Percentiles rank a stretch among this genome's conserved stretches.
Evolutionary conservation across 139 green algal genomes (phyloP).

Genomic region (Tetratostichococcus sp.): DNA sequence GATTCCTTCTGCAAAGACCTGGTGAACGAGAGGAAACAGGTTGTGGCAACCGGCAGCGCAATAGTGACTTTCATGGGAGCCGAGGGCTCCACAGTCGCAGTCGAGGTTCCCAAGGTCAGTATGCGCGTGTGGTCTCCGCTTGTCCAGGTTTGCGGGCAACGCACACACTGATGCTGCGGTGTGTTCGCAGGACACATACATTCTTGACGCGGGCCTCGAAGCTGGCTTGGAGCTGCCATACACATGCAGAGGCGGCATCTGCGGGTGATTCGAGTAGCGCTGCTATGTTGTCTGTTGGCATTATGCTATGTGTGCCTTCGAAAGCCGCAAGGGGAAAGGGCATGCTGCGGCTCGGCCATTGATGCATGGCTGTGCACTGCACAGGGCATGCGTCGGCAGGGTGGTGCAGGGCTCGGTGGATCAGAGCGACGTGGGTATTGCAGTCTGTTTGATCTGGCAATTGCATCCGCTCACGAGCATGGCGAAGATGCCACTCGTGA

Average conservation of each 20-base stretch:
- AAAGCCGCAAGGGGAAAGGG: too few relatives aligned
- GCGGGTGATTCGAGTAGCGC: slow-evolving; percentile 21
- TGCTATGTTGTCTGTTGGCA: too few relatives aligned
- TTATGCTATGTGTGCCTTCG: too few relatives aligned
- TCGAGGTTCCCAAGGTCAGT: slow-evolving; percentile 47
- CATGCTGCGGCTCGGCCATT: too few relatives aligned
- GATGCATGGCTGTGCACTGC: not conserved
- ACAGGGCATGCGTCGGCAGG: slow-evolving; percentile 75
- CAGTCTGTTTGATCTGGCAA: not conserved
- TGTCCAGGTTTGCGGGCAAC: too few relatives aligned
- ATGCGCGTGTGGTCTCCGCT: not conserved
- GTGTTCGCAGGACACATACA: slow-evolving; percentile 73
- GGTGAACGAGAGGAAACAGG: slow-evolving; percentile 36
- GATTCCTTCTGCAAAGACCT: slow-evolving; percentile 66
- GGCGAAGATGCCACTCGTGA: not conserved
- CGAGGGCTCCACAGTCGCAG: slow-evolving; percentile 37
- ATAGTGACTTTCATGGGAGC: slow-evolving; percentile 67
- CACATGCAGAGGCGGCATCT: slow-evolving; percentile 78
- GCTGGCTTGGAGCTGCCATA: slow-evolving; percentile 84
- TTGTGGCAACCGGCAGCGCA: slow-evolving; percentile 39
- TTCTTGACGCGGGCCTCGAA: slow-evolving; percentile 82
- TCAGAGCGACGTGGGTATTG: slow-evolving; percentile 58
- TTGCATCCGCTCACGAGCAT: too few relatives aligned
- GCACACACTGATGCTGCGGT: too few relatives aligned
- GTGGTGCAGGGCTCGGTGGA: slow-evolving; percentile 69